phyloP scores from a whole-genome alignment of 2,329 filamentous ascomycete species.

The Balansia obtecta region DNA sequence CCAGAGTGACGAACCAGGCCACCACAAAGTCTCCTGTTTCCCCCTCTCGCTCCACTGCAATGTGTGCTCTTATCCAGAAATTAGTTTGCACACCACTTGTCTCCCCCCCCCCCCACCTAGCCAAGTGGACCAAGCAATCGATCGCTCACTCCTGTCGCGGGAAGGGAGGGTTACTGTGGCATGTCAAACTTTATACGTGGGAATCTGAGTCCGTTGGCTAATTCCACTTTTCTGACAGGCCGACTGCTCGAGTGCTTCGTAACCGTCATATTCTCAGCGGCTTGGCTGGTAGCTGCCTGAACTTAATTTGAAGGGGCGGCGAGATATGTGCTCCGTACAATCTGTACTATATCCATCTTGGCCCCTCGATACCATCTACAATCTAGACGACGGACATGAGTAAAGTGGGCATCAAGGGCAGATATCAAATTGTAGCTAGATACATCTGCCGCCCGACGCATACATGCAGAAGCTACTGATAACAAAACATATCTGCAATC shows the following conservation, averaged over 20 bases:
- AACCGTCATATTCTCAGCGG: background rate
- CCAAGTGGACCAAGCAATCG: background rate
- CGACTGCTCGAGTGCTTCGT: too few species aligned
- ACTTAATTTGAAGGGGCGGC: background rate
- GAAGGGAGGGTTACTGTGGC: background rate
- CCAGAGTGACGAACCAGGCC: background rate
- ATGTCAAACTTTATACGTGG: background rate
- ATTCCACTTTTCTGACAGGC: background rate
- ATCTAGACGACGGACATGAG: too few species aligned
- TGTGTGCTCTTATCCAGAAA: background rate
- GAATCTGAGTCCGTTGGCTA: background rate
- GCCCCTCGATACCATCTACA: too few species aligned
- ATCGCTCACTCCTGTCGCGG: background rate
- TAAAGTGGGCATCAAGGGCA: too few species aligned
- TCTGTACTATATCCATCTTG: too few species aligned
- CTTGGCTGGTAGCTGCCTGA: background rate
- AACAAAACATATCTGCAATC: too few species aligned
- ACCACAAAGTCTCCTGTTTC: background rate
- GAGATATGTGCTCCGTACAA: too few species aligned
- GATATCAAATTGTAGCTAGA: too few species aligned
- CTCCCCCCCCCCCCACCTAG: too few species aligned
- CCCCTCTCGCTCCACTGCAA: background rate
- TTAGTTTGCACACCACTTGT: background rate
- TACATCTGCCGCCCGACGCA: too few species aligned
- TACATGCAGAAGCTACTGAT: too few species aligned